Evolutionary conservation across 116 monocot genomes (phyloP).

Genomic region (Iris pallida): DNA sequence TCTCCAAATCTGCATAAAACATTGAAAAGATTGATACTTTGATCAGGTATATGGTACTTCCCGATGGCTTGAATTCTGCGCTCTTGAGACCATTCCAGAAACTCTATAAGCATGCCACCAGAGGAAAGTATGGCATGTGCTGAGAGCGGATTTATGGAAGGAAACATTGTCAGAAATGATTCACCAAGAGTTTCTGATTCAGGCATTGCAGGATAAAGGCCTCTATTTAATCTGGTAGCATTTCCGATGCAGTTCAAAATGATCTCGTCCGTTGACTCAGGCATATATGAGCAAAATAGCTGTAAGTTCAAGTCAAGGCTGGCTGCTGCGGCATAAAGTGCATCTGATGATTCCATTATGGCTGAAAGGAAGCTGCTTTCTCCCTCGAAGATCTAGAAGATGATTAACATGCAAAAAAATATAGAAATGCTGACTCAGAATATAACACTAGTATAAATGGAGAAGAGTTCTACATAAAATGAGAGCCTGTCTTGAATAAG

Average conservation of each 20-base stretch:
- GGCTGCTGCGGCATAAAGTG: constrained; percentile 87
- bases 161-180: constrained; percentile 82
- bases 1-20: constrained; percentile 80
- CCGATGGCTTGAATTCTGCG: constrained; percentile 67
- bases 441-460: too few species aligned
- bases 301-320: constrained; percentile 79
- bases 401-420: neutral
- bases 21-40: constrained; percentile 70
- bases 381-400: constrained; percentile 85
- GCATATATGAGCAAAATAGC: constrained; percentile 70
- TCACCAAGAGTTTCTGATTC: constrained; percentile 87
- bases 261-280: constrained; percentile 85
- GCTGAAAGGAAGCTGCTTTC: constrained; percentile 54
- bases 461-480: neutral
- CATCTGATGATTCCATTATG: constrained; percentile 86
- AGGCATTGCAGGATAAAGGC: constrained; percentile 59
- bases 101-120: constrained; percentile 67
- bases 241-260: constrained; percentile 69
- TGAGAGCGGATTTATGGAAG: constrained; percentile 87
- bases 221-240: constrained; percentile 24
- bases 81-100: constrained; percentile 77
- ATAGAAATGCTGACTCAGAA: too few species aligned
- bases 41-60: constrained; percentile 60
- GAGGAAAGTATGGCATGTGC: constrained; percentile 83
- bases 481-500: neutral